Evolutionary conservation across 83 land plant genomes (phyloP).

Genomic region (Thuja plicata): DNA sequence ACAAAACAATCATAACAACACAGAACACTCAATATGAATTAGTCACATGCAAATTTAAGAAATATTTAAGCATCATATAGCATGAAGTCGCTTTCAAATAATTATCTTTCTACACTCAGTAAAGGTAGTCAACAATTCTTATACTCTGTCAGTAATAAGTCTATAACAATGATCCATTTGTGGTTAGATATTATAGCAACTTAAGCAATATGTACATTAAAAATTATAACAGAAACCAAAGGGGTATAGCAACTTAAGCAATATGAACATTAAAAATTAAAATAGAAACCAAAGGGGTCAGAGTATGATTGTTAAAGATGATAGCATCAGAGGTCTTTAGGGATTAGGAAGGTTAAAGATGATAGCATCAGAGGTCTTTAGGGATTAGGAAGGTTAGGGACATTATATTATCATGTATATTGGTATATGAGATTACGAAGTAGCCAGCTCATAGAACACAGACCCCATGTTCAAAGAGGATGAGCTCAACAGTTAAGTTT

Average conservation of each 20-base stretch:
- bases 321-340: neutral
- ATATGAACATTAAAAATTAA: neutral
- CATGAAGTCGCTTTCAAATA: neutral
- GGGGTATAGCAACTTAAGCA: neutral
- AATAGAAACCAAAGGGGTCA: neutral
- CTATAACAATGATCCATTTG: neutral
- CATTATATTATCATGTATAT: neutral
- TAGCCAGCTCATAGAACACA: neutral
- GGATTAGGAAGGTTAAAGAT: neutral
- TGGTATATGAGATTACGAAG: neutral
- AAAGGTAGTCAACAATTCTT: neutral
- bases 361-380: neutral
- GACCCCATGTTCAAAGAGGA: neutral
- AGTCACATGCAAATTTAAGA: neutral
- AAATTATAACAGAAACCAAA: neutral
- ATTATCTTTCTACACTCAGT: neutral
- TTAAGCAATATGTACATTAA: neutral
- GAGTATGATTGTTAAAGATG: neutral
- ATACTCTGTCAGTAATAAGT: neutral
- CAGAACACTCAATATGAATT: slow-evolving; percentile 13
- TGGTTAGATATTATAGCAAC: neutral
- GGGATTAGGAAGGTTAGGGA: neutral
- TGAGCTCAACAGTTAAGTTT: neutral
- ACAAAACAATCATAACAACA: neutral
- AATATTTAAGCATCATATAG: slow-evolving; percentile 2